Evolutionary conservation across 352 stramenopile genomes (phyloP), one percentile per base, ranked within the genome.

Genomic region (Plasmopara viticola): DNA sequence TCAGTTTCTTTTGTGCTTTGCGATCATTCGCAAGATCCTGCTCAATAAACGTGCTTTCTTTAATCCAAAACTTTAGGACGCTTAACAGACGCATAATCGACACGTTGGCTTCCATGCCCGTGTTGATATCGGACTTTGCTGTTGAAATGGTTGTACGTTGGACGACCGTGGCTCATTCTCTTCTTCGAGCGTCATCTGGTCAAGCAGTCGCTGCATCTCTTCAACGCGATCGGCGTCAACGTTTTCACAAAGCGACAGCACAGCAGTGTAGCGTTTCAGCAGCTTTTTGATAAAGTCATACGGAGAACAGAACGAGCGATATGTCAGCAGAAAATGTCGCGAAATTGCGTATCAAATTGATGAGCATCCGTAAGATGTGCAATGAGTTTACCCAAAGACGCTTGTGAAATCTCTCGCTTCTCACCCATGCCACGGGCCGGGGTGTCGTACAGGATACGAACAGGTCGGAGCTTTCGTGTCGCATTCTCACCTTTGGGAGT

Each of bases 231-330:
- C 66, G 0, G 64, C 60, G 48, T 86, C 72, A 6, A 87, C 35
- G 0, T 64, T 68, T 0, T 60, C 64, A 31, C 76, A 86, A 3
- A 91, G 45, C 7, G 70, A 82, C 6, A 87, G 51, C 39, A 91
- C 81, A 0, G 81, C 84, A 4, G 64, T 86, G 59, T 94, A 94
- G 8, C 84, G 71, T 57, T 94, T 94, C 61, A 87, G 69, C 13
- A 94, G 68, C 53, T 94, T 94, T 64, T 92, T 92, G 47, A 94
- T 74, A 35, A 94, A 90, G 41, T 94, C 84, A 44, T 92, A 92
- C 2, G 82, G 71, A 9, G 81, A 82, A 38, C 80, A 91, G 58
- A 92, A 91, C 29, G 77, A 85, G 6, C 75, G 71, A 60, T 77
- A 94, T 44, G 81, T 94, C 15, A 94, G 63, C 48, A 94, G 44